Conservation (phyloP, 2,329 filamentous ascomycete species). For the Aspergillus quadricinctus region DNA sequence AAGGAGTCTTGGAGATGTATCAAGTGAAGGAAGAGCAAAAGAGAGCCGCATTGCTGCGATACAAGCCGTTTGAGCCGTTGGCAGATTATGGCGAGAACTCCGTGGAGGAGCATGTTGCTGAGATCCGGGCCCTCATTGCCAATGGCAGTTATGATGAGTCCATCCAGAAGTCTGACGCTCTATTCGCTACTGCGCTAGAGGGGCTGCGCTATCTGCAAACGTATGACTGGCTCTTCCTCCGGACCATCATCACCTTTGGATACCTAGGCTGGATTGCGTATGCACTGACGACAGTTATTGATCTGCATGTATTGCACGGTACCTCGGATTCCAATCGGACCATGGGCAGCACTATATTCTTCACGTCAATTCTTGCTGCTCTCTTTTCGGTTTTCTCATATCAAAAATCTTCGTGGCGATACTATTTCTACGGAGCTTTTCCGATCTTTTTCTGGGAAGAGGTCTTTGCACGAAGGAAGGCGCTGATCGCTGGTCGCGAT, state of each 20-base stretch:
- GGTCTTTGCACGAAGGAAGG: conserved; percentile 72
- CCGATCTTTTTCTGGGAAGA: conserved; percentile 97
- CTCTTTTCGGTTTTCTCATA: conserved; percentile 76
- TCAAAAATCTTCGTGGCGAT: conserved; percentile 74
- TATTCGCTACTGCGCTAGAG: conserved; percentile 73
- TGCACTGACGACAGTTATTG: conserved; percentile 80
- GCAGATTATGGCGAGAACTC: conserved; percentile 56
- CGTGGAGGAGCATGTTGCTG: conserved; percentile 61
- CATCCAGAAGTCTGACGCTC: conserved; percentile 69
- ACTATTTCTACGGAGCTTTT: conserved; percentile 90
- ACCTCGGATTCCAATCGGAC: conserved; percentile 62
- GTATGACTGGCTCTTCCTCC: conserved; percentile 95
- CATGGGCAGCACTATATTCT: conserved; percentile 56
- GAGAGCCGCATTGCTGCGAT: conserved; percentile 68
- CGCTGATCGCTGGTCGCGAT: conserved; percentile 62
- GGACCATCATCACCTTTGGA: conserved; percentile 80
- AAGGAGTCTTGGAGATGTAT: conserved; percentile 92
- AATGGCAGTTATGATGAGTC: conserved; percentile 66
- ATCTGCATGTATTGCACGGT: conserved; percentile 78
- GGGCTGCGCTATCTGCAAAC: conserved; percentile 93
- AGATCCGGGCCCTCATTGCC: conserved; percentile 65
- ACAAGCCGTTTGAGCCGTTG: conserved; percentile 69
- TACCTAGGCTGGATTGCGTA: conserved; percentile 97
- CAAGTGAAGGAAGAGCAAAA: conserved; percentile 87
- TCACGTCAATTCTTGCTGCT: conserved; percentile 69